Percentiles rank a stretch among this genome's conserved stretches.
phyloP scores from a whole-genome alignment of 202 grass and related monocot species.

The Saccharum hybrid region DNA sequence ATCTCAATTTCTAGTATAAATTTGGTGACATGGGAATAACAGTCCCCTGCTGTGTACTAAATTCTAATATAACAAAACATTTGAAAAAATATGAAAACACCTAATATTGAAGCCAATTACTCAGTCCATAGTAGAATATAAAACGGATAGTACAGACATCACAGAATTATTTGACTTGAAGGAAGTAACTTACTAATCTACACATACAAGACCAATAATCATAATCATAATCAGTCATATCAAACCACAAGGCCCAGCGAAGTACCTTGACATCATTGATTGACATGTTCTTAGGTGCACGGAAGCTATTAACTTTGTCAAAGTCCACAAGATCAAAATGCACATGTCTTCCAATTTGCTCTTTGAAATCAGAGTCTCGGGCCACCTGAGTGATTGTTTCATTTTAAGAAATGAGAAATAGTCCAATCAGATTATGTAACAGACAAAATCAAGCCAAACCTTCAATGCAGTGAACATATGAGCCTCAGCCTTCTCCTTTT shows the following conservation, averaged over 20 bases:
- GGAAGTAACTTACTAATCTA: not conserved
- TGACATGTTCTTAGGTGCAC: slow-evolving; percentile 55
- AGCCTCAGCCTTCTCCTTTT: slow-evolving; percentile 82
- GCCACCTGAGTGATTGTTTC: slow-evolving; percentile 53
- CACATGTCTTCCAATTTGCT: slow-evolving; percentile 65
- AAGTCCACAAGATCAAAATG: slow-evolving; percentile 75
- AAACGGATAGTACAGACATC: not conserved
- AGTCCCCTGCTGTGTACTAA: not conserved
- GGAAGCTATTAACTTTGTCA: slow-evolving; percentile 64
- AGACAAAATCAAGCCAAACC: slow-evolving; percentile 44
- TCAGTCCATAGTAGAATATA: not conserved
- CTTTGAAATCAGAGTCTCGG: slow-evolving; percentile 56
- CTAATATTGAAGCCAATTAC: not conserved
- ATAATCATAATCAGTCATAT: slow-evolving; percentile 18
- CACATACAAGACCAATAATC: not conserved
- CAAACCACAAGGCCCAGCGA: slow-evolving; percentile 22
- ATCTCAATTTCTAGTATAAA: not conserved
- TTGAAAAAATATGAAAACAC: not conserved
- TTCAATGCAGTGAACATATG: slow-evolving; percentile 79
- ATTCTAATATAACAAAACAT: not conserved
- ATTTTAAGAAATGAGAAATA: slow-evolving; percentile 39
- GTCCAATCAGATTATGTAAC: not conserved
- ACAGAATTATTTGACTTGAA: not conserved
- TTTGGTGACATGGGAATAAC: not conserved
- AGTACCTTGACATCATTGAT: slow-evolving; percentile 65